Percentiles rank a stretch among this genome's conserved stretches.
phyloP scores from a whole-genome alignment of 2,329 filamentous ascomycete species.

The Cyphellophora attinorum region DNA sequence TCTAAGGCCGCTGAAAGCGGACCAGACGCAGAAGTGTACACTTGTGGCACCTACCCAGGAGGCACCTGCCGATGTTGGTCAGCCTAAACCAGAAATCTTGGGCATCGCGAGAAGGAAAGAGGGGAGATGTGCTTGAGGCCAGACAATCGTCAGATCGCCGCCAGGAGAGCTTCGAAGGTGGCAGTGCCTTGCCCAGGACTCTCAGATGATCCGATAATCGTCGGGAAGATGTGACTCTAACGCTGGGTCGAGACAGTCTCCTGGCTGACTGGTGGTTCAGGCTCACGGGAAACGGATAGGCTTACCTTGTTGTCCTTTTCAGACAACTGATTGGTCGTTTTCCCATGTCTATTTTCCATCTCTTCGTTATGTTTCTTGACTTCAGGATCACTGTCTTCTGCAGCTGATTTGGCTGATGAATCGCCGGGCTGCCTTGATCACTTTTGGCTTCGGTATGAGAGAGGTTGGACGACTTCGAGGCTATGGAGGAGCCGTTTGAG shows the following conservation, averaged over 20 bases:
- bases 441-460: conserved; percentile 2
- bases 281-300: background rate
- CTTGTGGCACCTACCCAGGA: too few relatives aligned
- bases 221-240: too few relatives aligned
- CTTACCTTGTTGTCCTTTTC: conserved; percentile 18
- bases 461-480: conserved; percentile 1
- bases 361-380: conserved; percentile 7
- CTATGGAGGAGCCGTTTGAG: conserved; percentile 1
- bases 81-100: too few relatives aligned
- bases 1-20: background rate
- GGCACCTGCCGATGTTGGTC: too few relatives aligned
- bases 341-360: background rate
- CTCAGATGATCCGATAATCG: too few relatives aligned
- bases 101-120: too few relatives aligned
- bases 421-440: conserved; percentile 10
- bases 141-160: too few relatives aligned
- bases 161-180: too few relatives aligned
- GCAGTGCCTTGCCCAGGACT: too few relatives aligned
- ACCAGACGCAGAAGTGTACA: background rate
- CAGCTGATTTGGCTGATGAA: conserved; percentile 15
- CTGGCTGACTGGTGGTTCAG: background rate
- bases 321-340: conserved; percentile 11
- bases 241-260: background rate
- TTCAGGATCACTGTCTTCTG: conserved; percentile 16
- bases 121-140: too few relatives aligned